Percentiles rank a stretch among this genome's conserved stretches.
Conservation (phyloP, 208 protist species). For the Wallacemonas sp. region DNA sequence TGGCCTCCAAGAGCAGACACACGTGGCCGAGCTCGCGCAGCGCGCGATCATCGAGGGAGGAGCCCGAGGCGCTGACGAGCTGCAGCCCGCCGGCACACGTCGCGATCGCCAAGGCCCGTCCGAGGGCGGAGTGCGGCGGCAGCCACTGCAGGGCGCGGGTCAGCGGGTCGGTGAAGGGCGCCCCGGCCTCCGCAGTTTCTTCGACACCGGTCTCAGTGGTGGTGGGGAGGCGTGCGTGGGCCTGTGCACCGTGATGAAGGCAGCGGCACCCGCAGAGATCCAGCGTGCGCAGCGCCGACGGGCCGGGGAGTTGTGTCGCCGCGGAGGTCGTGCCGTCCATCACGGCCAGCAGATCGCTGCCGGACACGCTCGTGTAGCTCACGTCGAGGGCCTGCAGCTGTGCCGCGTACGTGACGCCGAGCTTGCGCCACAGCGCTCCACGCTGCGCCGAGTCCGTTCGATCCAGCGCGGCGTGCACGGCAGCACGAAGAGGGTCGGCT, state of each 20-base stretch:
- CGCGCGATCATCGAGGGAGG: slow-evolving; percentile 36
- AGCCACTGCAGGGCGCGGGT: slow-evolving; percentile 8
- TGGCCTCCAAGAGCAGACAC: slow-evolving; percentile 29
- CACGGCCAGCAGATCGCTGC: slow-evolving; percentile 44
- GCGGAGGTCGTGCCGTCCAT: slow-evolving; percentile 9
- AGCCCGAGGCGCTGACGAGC: slow-evolving; percentile 38
- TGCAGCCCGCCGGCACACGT: slow-evolving; percentile 30
- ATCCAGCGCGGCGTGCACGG: not conserved
- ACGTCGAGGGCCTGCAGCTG: slow-evolving; percentile 42
- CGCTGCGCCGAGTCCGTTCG: not conserved
- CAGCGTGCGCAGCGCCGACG: slow-evolving; percentile 25
- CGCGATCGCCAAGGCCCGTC: slow-evolving; percentile 31
- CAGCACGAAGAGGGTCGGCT: not conserved
- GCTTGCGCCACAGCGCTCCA: not conserved
- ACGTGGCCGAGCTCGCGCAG: slow-evolving; percentile 40
- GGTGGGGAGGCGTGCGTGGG: too few relatives aligned
- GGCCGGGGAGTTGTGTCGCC: not conserved
- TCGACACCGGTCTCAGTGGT: too few relatives aligned
- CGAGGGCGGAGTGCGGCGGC: slow-evolving; percentile 19
- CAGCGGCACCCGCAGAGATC: slow-evolving; percentile 47
- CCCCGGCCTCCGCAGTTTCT: not conserved
- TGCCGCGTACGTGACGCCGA: slow-evolving; percentile 1
- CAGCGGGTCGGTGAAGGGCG: not conserved
- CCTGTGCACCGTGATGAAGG: slow-evolving; percentile 22
- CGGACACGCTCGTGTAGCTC: slow-evolving; percentile 50